Evolutionary conservation across 2,329 filamentous ascomycete genomes (phyloP).

Genomic region (Boeremia exigua): DNA sequence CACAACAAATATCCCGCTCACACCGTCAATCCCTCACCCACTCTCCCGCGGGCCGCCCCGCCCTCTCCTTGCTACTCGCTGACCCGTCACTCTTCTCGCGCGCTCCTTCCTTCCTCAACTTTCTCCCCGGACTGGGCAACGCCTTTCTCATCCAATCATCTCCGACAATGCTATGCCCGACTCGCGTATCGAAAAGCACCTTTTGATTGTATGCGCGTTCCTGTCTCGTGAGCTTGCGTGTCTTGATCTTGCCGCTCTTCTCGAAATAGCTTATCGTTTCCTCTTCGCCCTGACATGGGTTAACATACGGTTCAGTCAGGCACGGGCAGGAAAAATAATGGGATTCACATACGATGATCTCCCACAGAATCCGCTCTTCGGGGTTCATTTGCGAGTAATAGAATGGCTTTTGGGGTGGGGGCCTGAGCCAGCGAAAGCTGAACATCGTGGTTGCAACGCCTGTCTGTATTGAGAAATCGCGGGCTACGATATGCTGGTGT

Average conservation of each 20-base stretch:
- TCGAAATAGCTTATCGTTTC: slow-evolving; percentile 20
- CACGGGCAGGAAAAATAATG: neutral
- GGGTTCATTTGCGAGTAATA: slow-evolving; percentile 32
- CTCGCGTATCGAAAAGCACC: slow-evolving; percentile 27
- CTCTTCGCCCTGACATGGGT: slow-evolving; percentile 21
- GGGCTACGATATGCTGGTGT: too few species aligned
- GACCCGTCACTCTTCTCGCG: neutral
- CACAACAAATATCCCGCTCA: neutral
- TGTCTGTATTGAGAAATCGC: too few species aligned
- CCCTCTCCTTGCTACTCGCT: neutral
- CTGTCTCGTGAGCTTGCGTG: slow-evolving; percentile 17
- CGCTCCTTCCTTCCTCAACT: neutral
- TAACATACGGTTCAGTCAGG: neutral
- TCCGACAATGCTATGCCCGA: slow-evolving; percentile 27
- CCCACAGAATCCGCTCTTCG: slow-evolving; percentile 25
- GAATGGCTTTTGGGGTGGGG: slow-evolving; percentile 13
- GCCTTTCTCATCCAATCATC: slow-evolving; percentile 34
- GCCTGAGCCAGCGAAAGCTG: neutral
- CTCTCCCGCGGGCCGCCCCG: neutral
- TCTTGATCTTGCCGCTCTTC: slow-evolving; percentile 22
- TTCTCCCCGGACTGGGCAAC: neutral
- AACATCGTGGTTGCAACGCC: neutral
- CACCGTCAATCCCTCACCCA: neutral
- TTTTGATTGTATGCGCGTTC: slow-evolving; percentile 22
- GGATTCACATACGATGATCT: slow-evolving; percentile 23